A percentile compares a stretch with the other conserved stretches of the same genome.
Evolutionary conservation across 2,329 filamentous ascomycete species (phyloP).

Genomic region (Microdochium paspali): DNA sequence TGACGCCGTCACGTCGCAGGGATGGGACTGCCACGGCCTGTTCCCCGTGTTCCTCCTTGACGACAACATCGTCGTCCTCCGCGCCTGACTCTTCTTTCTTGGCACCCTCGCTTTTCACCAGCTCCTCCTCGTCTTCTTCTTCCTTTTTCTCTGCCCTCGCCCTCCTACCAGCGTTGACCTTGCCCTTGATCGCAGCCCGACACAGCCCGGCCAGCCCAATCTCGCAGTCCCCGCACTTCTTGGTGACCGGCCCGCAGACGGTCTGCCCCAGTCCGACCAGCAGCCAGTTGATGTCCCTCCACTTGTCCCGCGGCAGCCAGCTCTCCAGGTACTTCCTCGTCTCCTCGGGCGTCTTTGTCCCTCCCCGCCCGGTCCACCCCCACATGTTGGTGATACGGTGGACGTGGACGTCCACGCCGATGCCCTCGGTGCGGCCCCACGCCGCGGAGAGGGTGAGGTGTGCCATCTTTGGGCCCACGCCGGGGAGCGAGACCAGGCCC

Average conservation of each 20-base stretch:
- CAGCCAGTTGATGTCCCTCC: conserved; percentile 88
- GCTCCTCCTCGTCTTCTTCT: conserved; percentile 5
- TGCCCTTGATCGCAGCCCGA: conserved; percentile 56
- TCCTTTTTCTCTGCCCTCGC: conserved; percentile 14
- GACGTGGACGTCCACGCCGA: conserved; percentile 91
- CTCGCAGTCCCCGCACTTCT: conserved; percentile 78
- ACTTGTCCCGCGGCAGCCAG: conserved; percentile 77
- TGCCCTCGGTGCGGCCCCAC: conserved; percentile 58
- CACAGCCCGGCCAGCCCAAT: conserved; percentile 70
- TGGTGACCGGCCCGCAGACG: conserved; percentile 70
- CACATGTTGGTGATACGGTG: conserved; percentile 91
- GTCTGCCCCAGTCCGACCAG: conserved; percentile 84
- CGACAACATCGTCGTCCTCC: too few relatives aligned
- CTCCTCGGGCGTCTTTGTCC: conserved; percentile 69
- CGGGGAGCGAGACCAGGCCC: conserved; percentile 68
- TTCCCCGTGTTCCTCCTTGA: too few relatives aligned
- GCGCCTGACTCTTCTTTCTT: not conserved
- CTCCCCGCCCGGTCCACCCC: conserved; percentile 59
- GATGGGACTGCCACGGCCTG: too few relatives aligned
- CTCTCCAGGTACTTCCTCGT: conserved; percentile 65
- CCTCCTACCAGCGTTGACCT: conserved; percentile 44
- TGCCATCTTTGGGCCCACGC: conserved; percentile 92
- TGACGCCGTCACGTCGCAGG: too few relatives aligned
- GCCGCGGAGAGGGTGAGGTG: conserved; percentile 75
- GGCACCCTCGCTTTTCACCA: not conserved